Evolutionary conservation across 2,329 filamentous ascomycete genomes (phyloP), one percentile per base, ranked within the genome.

Genomic region (Camptophora hylomeconis): DNA sequence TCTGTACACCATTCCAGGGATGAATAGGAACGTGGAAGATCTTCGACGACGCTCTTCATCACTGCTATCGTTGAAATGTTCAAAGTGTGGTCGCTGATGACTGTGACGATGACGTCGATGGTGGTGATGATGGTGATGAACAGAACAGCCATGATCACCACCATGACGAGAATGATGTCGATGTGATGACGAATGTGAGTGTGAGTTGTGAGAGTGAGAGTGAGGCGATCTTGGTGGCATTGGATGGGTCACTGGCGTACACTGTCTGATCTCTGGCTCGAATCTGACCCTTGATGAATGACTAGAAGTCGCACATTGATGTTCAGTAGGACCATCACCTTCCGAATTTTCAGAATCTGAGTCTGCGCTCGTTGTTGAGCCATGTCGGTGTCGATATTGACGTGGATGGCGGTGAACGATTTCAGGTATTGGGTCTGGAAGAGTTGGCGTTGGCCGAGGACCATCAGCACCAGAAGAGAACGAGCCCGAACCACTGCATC

Each of bases 71-170:
- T 13, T 19, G 11, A 27, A 17, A 5, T 17, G 28, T 18, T 20
- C 17, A 4, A 5, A 17, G 9, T 29, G 17, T 13, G 19, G 7
- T 15, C 16, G 12, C 7, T 13, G 12, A n/a, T 22, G 19, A 22
- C 11, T 14, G 15, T 11, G 17, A 21, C 18, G 26, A 7, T 11
- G 26, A 20, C 8, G 6, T 5, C 8, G 5, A 14, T 20, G 15
- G 17, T n/a, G n/a, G n/a, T 29, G 20, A n/a, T 14, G 21, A 20
- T 31, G 14, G 13, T 30, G n/a, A n/a, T n/a, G n/a, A n/a, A n/a
- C n/a, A n/a, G n/a, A n/a, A n/a, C n/a, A n/a, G n/a, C n/a, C n/a
- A n/a, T n/a, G n/a, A n/a, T n/a, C n/a, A n/a, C n/a, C n/a, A n/a
- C n/a, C n/a, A n/a, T n/a, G n/a, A n/a, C n/a, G n/a, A n/a, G n/a